A percentile compares a stretch with the other conserved stretches of the same genome.
These are phyloP conservation scores for Neofusicoccum kwambonambiense DNA, from an alignment of 2,329 filamentous ascomycete species.

Conservation along the genomic window DNA sequence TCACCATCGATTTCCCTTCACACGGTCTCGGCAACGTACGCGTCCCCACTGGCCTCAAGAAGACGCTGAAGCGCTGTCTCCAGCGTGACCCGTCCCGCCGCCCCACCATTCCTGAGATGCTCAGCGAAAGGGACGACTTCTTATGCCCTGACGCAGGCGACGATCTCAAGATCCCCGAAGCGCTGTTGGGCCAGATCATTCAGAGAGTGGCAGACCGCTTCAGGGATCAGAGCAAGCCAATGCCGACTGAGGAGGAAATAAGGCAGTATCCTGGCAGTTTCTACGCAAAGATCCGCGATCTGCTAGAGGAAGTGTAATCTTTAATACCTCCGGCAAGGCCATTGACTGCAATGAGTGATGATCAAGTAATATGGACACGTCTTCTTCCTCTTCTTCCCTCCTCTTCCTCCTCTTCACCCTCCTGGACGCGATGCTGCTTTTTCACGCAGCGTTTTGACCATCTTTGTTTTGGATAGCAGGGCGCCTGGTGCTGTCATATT, in stretches of 20 bases:
- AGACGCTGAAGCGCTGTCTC: conserved; percentile 58
- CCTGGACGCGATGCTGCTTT: neutral
- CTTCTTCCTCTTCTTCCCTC: neutral
- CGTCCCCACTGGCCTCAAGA: conserved; percentile 56
- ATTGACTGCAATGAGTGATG: neutral
- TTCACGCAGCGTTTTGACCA: neutral
- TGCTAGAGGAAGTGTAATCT: conserved; percentile 32
- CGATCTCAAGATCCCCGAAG: conserved; percentile 50
- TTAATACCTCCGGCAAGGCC: neutral
- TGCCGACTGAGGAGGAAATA: conserved; percentile 58
- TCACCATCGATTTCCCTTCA: conserved; percentile 70
- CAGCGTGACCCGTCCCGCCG: conserved; percentile 57
- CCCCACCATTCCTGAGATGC: conserved; percentile 57
- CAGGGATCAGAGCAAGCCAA: conserved; percentile 49
- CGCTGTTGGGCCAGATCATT: conserved; percentile 60
- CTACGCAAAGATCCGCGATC: conserved; percentile 47
- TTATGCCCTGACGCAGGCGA: conserved; percentile 57
- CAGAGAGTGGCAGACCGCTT: conserved; percentile 61
- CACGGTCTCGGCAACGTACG: conserved; percentile 63
- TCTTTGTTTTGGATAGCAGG: conserved; percentile 13
- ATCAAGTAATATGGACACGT: neutral
- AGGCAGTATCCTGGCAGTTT: conserved; percentile 47
- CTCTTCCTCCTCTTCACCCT: neutral
- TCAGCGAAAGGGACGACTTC: conserved; percentile 56
- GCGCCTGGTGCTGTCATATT: conserved; percentile 13